These are phyloP conservation scores for Fraxinus greggii DNA, from an alignment of 305 asterid genomes.

Conservation along the genomic window DNA sequence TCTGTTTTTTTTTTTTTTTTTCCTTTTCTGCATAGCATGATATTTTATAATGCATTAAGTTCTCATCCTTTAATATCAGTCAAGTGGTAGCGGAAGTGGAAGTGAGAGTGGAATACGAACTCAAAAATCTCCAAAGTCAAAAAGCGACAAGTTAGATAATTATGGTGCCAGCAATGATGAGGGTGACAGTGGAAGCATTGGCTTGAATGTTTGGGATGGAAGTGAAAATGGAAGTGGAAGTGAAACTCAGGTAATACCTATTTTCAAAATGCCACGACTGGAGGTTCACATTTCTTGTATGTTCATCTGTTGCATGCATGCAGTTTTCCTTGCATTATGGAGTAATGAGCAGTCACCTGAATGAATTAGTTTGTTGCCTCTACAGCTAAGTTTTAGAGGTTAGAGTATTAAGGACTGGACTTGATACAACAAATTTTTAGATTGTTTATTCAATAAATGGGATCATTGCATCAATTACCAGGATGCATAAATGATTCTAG, in stretches of 20 bases:
- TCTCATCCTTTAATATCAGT: constrained; percentile 14
- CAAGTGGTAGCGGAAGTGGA: constrained; percentile 6
- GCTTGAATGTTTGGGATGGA: constrained; percentile 8
- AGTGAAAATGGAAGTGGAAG: constrained; percentile 10
- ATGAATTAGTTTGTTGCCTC: background rate
- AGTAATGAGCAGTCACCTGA: background rate
- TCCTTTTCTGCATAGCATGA: background rate
- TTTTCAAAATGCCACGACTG: background rate
- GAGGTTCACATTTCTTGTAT: background rate
- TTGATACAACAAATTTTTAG: background rate
- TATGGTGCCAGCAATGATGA: constrained; percentile 11
- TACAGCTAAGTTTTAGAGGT: background rate
- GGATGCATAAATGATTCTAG: background rate
- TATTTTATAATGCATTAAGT: background rate
- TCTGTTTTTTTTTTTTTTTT: too few relatives aligned
- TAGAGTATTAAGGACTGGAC: background rate
- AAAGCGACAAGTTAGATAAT: background rate
- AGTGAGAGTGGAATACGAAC: constrained; percentile 10
- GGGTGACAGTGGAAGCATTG: constrained; percentile 8
- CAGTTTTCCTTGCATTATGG: background rate
- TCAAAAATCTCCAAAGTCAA: constrained; percentile 1
- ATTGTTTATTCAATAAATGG: background rate
- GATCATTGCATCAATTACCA: background rate
- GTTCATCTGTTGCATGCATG: background rate
- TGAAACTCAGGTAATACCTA: constrained; percentile 9